Conservation (phyloP, 2,329 filamentous ascomycete genomes). For the Colletotrichum cuscutae region DNA sequence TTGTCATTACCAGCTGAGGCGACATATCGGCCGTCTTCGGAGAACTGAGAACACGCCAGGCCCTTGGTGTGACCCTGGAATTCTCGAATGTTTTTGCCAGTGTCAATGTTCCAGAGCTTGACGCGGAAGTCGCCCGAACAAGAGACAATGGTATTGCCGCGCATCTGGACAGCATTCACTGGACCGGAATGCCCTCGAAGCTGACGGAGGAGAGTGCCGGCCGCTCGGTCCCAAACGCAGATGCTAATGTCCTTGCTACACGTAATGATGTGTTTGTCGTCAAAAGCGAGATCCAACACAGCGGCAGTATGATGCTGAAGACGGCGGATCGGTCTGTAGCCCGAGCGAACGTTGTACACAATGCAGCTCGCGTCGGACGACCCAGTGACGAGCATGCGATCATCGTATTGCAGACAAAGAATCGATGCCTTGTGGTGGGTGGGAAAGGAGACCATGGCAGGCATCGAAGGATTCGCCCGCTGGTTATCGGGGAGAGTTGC, state of each 20-base stretch:
- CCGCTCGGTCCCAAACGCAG: conserved; percentile 91
- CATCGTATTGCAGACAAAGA: conserved; percentile 93
- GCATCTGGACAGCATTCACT: conserved; percentile 95
- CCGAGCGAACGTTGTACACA: conserved; percentile 83
- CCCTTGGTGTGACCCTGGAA: conserved; percentile 92
- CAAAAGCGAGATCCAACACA: conserved; percentile 93
- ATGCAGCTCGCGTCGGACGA: conserved; percentile 94
- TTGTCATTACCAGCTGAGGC: conserved; percentile 96
- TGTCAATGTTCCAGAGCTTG: conserved; percentile 95
- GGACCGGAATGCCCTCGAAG: conserved; percentile 89
- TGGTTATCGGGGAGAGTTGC: conserved; percentile 64
- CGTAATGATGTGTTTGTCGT: conserved; percentile 91
- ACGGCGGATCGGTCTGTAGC: conserved; percentile 83
- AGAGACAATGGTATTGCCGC: conserved; percentile 90
- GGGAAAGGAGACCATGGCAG: conserved; percentile 66
- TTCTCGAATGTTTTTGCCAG: conserved; percentile 88
- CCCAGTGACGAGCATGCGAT: conserved; percentile 91
- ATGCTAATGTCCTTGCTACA: conserved; percentile 97
- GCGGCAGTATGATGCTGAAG: conserved; percentile 85
- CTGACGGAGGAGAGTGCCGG: conserved; percentile 79
- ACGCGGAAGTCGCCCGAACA: conserved; percentile 94
- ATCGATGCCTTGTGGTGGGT: conserved; percentile 91
- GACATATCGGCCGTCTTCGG: conserved; percentile 92
- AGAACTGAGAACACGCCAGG: conserved; percentile 95
- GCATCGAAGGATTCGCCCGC: conserved; percentile 58